These are phyloP conservation scores for Escovopsis sp. DNA, from an alignment of 2,329 filamentous ascomycete genomes.

Conservation along the genomic window DNA sequence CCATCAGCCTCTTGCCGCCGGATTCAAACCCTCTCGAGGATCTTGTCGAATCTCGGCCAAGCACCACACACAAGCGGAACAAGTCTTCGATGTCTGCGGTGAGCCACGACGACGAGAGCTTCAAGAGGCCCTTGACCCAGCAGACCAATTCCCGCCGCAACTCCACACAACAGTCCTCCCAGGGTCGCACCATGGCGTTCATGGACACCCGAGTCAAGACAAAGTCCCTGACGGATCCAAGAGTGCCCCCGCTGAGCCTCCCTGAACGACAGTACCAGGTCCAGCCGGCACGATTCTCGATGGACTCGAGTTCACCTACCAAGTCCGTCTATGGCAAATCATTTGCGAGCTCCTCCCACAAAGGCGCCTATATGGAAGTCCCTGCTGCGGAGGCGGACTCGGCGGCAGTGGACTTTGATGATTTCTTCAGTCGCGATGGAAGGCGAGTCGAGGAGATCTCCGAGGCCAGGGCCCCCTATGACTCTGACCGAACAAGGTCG, in stretches of 20 bases:
- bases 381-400: constrained; percentile 25
- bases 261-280: constrained; percentile 42
- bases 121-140: constrained; percentile 45
- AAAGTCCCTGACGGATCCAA: constrained; percentile 37
- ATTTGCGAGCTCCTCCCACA: constrained; percentile 18
- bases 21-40: constrained; percentile 92
- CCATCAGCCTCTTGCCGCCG: constrained; percentile 68
- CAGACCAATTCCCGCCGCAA: constrained; percentile 20
- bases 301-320: constrained; percentile 27
- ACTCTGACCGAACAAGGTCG: constrained; percentile 38
- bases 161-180: constrained; percentile 29
- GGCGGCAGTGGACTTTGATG: constrained; percentile 12
- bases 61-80: constrained; percentile 65
- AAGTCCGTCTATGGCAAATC: constrained; percentile 27
- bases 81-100: constrained; percentile 38
- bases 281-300: constrained; percentile 25
- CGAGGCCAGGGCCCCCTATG: constrained; percentile 38
- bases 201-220: constrained; percentile 59
- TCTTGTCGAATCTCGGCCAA: constrained; percentile 56
- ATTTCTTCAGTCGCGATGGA: constrained; percentile 13
- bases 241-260: constrained; percentile 38
- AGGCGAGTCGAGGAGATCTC: constrained; percentile 31
- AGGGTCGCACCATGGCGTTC: constrained; percentile 53
- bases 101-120: constrained; percentile 25
- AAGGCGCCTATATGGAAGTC: constrained; percentile 34